Evolutionary conservation across 805 yeast genomes (phyloP), one percentile per base, ranked within the genome.

Genomic region (Yamadazyma insecticola): DNA sequence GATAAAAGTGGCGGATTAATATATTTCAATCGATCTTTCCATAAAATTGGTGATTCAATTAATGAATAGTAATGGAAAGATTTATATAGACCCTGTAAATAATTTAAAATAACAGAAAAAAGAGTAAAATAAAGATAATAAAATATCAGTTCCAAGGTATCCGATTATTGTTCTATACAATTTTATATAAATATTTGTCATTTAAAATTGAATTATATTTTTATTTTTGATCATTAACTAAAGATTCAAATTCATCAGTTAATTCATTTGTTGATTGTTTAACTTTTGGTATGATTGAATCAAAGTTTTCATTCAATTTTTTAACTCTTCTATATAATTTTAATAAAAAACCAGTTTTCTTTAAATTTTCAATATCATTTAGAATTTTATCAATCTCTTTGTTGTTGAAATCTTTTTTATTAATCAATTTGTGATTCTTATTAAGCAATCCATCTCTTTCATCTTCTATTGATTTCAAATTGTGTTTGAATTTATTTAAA

Each of bases 1-100:
- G 11, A 33, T 8, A 30, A 34, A 17, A 57, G 73, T 2, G 89
- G 89, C 11, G 90, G 90, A 0, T 51, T 83, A 26, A 47, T 83
- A 11, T 81, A 81, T 44, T 81, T 72, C 51, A 70, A 81, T 45
- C 65, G 86, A 42, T 58, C 60, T 13, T 83, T 82, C 48, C 82
- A 80, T 51, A 50, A 48, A 18, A 52, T 55, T 17, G 69, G 69
- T 6, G 39, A 41, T 26, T 27, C 52, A 11, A 53, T 78, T 4
- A 30, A 35, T 9, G 40, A 32, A 15, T 30, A 26, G 14, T n/a
- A n/a, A n/a, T n/a, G n/a, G n/a, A n/a, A n/a, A n/a, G n/a, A n/a
- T n/a, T n/a, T n/a, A n/a, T n/a, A n/a, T n/a, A n/a, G n/a, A n/a
- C n/a, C n/a, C n/a, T n/a, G n/a, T n/a, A n/a, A n/a, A n/a, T n/a